Conservation (phyloP, 2,329 filamentous ascomycete genomes). For the Septoria linicola region DNA sequence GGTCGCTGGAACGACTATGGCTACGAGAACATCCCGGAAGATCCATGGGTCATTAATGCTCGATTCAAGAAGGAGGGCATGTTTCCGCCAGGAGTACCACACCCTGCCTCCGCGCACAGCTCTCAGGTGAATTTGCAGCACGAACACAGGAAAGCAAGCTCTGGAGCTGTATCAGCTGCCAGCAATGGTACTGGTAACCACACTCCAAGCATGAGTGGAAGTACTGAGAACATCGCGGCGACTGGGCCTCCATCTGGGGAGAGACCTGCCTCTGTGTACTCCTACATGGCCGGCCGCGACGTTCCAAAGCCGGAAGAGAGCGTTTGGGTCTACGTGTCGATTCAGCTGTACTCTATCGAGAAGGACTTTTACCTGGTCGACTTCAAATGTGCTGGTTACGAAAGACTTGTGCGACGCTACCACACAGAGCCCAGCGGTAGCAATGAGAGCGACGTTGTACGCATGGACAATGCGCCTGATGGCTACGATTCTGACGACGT, state of each 20-base stretch:
- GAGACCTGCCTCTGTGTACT: slow-evolving; percentile 14
- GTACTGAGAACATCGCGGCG: slow-evolving; percentile 33
- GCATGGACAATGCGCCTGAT: slow-evolving; percentile 24
- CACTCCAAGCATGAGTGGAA: slow-evolving; percentile 26
- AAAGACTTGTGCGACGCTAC: slow-evolving; percentile 66
- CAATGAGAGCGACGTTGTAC: slow-evolving; percentile 28
- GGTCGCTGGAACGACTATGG: slow-evolving; percentile 55
- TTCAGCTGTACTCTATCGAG: slow-evolving; percentile 94
- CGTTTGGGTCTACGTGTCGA: slow-evolving; percentile 91
- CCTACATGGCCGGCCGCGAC: slow-evolving; percentile 14
- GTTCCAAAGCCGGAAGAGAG: slow-evolving; percentile 57
- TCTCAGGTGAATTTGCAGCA: slow-evolving; percentile 47
- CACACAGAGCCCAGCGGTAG: slow-evolving; percentile 38
- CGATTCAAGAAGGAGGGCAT: slow-evolving; percentile 82
- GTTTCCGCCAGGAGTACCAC: slow-evolving; percentile 53
- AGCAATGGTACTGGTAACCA: slow-evolving; percentile 20
- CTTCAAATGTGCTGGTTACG: slow-evolving; percentile 97
- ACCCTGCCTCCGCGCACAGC: slow-evolving; percentile 52
- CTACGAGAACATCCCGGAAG: slow-evolving; percentile 77
- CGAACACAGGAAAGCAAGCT: slow-evolving; percentile 26
- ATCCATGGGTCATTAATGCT: slow-evolving; percentile 91
- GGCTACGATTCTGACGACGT: slow-evolving; percentile 27
- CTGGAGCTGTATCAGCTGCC: slow-evolving; percentile 28
- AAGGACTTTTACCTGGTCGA: slow-evolving; percentile 91
- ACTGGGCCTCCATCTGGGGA: slow-evolving; percentile 22